Percentiles rank a stretch among this genome's conserved stretches.
Evolutionary conservation across 2,329 filamentous ascomycete genomes (phyloP).

Genomic region (Gaeumannomyces sp.): DNA sequence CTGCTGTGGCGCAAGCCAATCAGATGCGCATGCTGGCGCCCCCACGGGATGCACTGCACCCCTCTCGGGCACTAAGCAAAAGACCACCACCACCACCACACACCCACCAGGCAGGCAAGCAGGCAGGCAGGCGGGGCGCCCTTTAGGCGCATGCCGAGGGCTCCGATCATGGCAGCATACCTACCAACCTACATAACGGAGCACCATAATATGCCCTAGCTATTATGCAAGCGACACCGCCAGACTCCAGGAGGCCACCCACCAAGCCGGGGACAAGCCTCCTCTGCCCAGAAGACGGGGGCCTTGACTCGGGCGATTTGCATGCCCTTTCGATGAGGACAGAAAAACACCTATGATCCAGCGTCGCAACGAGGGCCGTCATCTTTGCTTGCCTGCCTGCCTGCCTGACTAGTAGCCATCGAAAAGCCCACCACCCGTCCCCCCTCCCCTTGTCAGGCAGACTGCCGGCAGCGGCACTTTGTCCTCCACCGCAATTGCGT

Average conservation of each 20-base stretch:
- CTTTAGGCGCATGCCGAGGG: not conserved
- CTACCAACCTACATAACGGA: not conserved
- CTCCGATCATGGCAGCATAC: not conserved
- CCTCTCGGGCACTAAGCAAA: not conserved
- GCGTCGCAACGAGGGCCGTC: not conserved
- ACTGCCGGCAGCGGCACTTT: not conserved
- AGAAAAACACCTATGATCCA: not conserved
- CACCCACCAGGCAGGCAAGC: not conserved
- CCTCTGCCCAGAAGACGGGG: no score
- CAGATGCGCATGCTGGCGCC: not conserved
- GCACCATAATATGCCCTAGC: not conserved
- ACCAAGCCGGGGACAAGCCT: not conserved
- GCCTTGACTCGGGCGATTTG: not conserved
- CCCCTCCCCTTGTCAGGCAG: not conserved
- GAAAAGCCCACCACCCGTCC: not conserved
- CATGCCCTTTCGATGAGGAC: not conserved
- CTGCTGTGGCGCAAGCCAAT: conserved; percentile 10
- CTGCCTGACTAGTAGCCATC: not conserved
- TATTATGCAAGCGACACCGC: no score
- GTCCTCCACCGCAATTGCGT: not conserved
- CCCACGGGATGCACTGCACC: not conserved
- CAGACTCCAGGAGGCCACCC: not conserved
- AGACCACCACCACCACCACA: not conserved
- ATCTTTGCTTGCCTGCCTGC: not conserved
- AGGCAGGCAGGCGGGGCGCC: no score